Evolutionary conservation across 2,329 filamentous ascomycete genomes (phyloP).

Genomic region (Waltergamsia citrina): DNA sequence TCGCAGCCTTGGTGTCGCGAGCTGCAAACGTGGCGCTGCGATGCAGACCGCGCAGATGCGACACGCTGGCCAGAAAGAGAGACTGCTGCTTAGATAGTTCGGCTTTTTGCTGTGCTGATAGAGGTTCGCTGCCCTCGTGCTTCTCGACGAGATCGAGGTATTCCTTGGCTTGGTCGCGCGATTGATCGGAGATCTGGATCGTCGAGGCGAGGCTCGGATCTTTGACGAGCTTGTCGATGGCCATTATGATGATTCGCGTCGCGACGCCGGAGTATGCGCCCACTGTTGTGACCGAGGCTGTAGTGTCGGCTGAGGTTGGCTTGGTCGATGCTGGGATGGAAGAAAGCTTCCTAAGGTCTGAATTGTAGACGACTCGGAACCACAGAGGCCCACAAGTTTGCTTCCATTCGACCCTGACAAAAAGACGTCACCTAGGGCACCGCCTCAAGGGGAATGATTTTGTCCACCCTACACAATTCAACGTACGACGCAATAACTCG

Average conservation of each 20-base stretch:
- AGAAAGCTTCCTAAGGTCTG: too few species aligned
- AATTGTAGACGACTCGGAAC: too few species aligned
- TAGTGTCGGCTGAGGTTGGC: too few species aligned
- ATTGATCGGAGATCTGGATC: slow-evolving; percentile 62
- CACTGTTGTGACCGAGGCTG: too few species aligned
- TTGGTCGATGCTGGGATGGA: too few species aligned
- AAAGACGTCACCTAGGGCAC: too few species aligned
- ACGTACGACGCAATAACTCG: too few species aligned
- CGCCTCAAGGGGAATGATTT: too few species aligned
- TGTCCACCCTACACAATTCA: too few species aligned
- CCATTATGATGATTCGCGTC: slow-evolving; percentile 2
- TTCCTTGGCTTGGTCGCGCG: slow-evolving; percentile 60
- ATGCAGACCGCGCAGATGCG: slow-evolving; percentile 74
- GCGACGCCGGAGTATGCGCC: too few species aligned
- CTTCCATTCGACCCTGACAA: too few species aligned
- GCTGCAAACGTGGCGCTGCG: slow-evolving; percentile 72
- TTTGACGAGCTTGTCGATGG: slow-evolving; percentile 26
- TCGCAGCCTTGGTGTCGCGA: slow-evolving; percentile 76
- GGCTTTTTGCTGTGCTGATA: slow-evolving; percentile 19
- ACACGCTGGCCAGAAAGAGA: slow-evolving; percentile 66
- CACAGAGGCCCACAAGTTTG: too few species aligned
- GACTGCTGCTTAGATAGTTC: slow-evolving; percentile 71
- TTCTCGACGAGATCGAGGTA: slow-evolving; percentile 48
- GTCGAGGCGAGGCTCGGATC: slow-evolving; percentile 52
- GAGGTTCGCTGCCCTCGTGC: slow-evolving; percentile 22